These are phyloP conservation scores for Strigomonas culicis DNA, from an alignment of 208 protist species.

Conservation along the genomic window DNA sequence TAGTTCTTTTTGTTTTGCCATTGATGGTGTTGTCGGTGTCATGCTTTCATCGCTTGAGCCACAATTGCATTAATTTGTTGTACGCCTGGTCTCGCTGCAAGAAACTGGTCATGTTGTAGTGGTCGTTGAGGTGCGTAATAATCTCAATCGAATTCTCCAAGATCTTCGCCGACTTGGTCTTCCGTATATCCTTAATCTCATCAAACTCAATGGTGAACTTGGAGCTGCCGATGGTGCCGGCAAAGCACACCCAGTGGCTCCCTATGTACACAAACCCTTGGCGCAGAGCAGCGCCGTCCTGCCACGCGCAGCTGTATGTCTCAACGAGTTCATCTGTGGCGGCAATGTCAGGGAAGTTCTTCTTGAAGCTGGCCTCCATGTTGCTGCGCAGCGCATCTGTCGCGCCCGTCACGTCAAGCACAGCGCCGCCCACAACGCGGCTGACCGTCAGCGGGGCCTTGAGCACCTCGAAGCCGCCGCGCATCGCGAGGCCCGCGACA, in stretches of 20 bases:
- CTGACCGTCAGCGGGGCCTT: slow-evolving; percentile 65
- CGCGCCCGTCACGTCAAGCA: slow-evolving; percentile 68
- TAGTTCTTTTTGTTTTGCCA: too few relatives aligned
- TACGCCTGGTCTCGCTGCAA: slow-evolving; percentile 70
- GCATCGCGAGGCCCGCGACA: slow-evolving; percentile 51
- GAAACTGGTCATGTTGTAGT: slow-evolving; percentile 62
- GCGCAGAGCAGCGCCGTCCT: slow-evolving; percentile 31
- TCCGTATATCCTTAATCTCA: slow-evolving; percentile 77
- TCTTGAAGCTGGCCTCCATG: slow-evolving; percentile 55
- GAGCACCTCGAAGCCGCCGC: slow-evolving; percentile 66
- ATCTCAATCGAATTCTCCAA: slow-evolving; percentile 71
- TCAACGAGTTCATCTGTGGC: slow-evolving; percentile 53
- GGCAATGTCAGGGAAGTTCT: slow-evolving; percentile 49
- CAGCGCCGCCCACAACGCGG: slow-evolving; percentile 46
- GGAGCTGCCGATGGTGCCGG: slow-evolving; percentile 24
- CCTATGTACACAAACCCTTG: slow-evolving; percentile 70
- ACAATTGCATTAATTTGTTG: slow-evolving; percentile 66
- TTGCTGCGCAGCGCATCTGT: slow-evolving; percentile 55
- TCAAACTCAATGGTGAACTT: slow-evolving; percentile 75
- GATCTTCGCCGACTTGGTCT: slow-evolving; percentile 57
- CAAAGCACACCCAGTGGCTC: slow-evolving; percentile 67
- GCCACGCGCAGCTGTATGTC: slow-evolving; percentile 46
- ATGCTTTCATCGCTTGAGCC: slow-evolving; percentile 66
- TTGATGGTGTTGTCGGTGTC: too few relatives aligned
- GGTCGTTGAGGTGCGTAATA: slow-evolving; percentile 55